phyloP scores from a whole-genome alignment of 768 basidiomycete genomes.

The Pleurotus djamor region DNA sequence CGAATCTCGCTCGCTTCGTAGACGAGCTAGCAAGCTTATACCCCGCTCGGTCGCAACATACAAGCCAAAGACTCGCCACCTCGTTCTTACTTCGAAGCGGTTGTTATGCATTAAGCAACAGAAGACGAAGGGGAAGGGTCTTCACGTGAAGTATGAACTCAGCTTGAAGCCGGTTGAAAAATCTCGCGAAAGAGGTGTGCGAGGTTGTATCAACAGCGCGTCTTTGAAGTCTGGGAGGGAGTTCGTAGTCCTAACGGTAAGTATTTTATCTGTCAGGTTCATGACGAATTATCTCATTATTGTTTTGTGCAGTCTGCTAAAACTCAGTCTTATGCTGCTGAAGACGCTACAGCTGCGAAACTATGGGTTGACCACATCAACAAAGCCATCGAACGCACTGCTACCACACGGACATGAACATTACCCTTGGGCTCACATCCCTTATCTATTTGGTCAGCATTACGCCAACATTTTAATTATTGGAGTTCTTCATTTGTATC shows the following conservation, averaged over 20 bases:
- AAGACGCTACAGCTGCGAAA: slow-evolving; percentile 27
- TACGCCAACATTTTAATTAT: too few relatives aligned
- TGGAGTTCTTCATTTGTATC: too few relatives aligned
- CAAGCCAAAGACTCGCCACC: slow-evolving; percentile 49
- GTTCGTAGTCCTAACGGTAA: slow-evolving; percentile 60
- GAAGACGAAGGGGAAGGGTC: slow-evolving; percentile 26
- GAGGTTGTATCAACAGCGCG: slow-evolving; percentile 40
- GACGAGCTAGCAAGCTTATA: slow-evolving; percentile 57
- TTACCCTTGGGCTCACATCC: too few relatives aligned
- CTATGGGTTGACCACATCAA: slow-evolving; percentile 41
- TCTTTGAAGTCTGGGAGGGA: slow-evolving; percentile 55
- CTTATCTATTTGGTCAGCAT: too few relatives aligned
- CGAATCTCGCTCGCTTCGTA: slow-evolving; percentile 49
- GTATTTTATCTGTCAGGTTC: slow-evolving; percentile 13
- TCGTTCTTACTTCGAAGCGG: slow-evolving; percentile 56
- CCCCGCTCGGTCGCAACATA: slow-evolving; percentile 45
- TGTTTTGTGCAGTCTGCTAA: slow-evolving; percentile 37
- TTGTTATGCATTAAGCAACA: slow-evolving; percentile 55
- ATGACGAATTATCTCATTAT: background rate
- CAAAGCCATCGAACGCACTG: slow-evolving; percentile 15
- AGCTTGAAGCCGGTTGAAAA: slow-evolving; percentile 32
- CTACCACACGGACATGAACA: too few relatives aligned
- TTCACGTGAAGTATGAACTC: slow-evolving; percentile 49
- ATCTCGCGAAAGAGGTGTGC: slow-evolving; percentile 40
- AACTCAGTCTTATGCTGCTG: slow-evolving; percentile 39